A percentile compares a stretch with the other conserved stretches of the same genome.
Conservation (phyloP, 768 basidiomycete species). For the Auriculariales sp. region DNA sequence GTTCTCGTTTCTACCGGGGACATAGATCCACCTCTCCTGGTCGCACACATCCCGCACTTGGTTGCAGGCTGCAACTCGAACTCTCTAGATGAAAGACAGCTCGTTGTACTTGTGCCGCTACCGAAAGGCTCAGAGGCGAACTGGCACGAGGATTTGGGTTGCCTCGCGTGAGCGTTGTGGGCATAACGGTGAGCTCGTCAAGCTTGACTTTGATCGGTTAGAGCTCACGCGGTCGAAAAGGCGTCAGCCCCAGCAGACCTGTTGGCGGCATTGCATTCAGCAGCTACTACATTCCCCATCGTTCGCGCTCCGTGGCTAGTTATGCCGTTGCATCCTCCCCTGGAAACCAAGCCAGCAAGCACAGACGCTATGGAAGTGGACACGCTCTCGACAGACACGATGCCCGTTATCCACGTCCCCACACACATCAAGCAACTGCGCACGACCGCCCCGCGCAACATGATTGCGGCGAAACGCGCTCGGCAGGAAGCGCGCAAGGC, state of each 20-base stretch:
- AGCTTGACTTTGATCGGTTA: slow-evolving; percentile 1
- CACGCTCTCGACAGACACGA: neutral
- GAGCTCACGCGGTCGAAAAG: neutral
- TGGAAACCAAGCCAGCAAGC: slow-evolving; percentile 8
- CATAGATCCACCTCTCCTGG: slow-evolving; percentile 53
- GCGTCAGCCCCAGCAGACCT: slow-evolving; percentile 20
- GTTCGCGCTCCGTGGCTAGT: slow-evolving; percentile 53
- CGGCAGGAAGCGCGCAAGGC: slow-evolving; percentile 34
- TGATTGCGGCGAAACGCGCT: slow-evolving; percentile 50
- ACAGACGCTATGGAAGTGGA: neutral
- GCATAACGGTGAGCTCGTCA: slow-evolving; percentile 42
- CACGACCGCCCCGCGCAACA: slow-evolving; percentile 67
- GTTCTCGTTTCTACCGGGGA: slow-evolving; percentile 66
- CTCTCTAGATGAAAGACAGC: slow-evolving; percentile 10
- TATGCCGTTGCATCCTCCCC: slow-evolving; percentile 13
- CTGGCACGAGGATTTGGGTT: slow-evolving; percentile 53
- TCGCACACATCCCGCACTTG: slow-evolving; percentile 64
- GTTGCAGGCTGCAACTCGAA: slow-evolving; percentile 61
- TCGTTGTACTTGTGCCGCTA: slow-evolving; percentile 38
- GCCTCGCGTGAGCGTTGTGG: slow-evolving; percentile 49
- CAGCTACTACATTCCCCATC: slow-evolving; percentile 23
- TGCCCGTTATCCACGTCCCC: slow-evolving; percentile 26
- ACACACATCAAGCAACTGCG: slow-evolving; percentile 73
- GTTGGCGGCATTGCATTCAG: slow-evolving; percentile 25
- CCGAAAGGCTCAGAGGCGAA: slow-evolving; percentile 49